Base-by-base conservation (phyloP, 441 rosid species). In the Lepidium campestre region DNA sequence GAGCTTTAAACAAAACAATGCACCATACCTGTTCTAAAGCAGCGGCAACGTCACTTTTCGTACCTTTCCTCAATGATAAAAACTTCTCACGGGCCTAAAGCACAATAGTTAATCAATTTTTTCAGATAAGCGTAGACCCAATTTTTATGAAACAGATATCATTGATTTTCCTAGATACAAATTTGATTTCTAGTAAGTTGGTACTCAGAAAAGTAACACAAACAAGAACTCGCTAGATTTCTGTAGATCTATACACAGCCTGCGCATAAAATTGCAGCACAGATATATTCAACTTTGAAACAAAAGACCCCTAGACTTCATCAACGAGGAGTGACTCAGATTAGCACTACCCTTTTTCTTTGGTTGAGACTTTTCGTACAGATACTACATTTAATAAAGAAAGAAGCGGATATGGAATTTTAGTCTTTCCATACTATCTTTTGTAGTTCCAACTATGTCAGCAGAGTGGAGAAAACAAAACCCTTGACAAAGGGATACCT, bases 21-120 rank as follows among this genome's bases (percentile, higher is more conserved):
- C 63, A 73, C 29, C 57, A 57, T 82, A 96, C 98, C 94, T 93
- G 97, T 80, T 96, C 97, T 57, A 93, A 80, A 69, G 80, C 75
- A 70, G 78, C 64, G 54, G 97, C 97, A 57, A 93, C 82, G 34
- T 87, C 92, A 72, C 71, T 75, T 81, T 77, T 89, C 35, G 98
- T 93, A 72, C 98, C 97, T 80, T 96, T 96, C 89, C 93, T 89
- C 77, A 96, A 70, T 18, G 99, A 87, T 61, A 96, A 82, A 81
- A 90, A 96, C 83, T 90, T 96, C 80, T 96, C 99, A 62, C 99
- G 97, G 70, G 93, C 92, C 99, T 96, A 78, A 48, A 59, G 41
- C 64, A 76, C 42, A 39, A 49, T 36, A 31, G 56, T 22, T 37
- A 20, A 17, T 65, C 19, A 47, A 22, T 22, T 12, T 4, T 41